Evolutionary conservation across 805 yeast genomes (phyloP).

Genomic region (Lipomyces mesembrius): DNA sequence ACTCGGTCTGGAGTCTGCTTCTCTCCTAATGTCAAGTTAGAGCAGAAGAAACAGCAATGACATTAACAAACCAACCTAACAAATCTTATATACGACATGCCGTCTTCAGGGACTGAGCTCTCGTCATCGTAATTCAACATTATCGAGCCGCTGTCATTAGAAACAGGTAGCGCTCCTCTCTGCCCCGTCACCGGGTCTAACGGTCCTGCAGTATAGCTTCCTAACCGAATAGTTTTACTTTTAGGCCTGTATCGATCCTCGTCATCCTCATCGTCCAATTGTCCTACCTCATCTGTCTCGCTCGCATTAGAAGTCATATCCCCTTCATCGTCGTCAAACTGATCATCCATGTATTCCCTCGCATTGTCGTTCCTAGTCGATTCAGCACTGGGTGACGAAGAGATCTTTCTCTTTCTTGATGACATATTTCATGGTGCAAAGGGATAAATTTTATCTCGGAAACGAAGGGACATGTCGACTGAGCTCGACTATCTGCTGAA

Average conservation of each 20-base stretch:
- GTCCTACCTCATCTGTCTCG: slow-evolving; percentile 16
- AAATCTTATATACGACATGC: slow-evolving; percentile 25
- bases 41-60: not conserved
- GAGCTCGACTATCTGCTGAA: not conserved
- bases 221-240: slow-evolving; percentile 24
- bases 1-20: slow-evolving; percentile 27
- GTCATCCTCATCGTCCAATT: slow-evolving; percentile 16
- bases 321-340: not conserved
- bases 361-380: slow-evolving; percentile 5
- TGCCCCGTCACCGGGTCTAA: slow-evolving; percentile 42
- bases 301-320: slow-evolving; percentile 1
- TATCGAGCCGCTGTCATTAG: not conserved
- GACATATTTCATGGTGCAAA: not conserved
- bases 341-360: slow-evolving; percentile 17
- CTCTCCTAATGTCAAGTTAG: slow-evolving; percentile 12
- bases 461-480: not conserved
- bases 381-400: not conserved
- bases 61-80: slow-evolving; percentile 19
- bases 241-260: slow-evolving; percentile 16
- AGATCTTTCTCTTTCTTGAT: not conserved
- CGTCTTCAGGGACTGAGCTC: slow-evolving; percentile 25
- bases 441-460: not conserved
- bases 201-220: slow-evolving; percentile 39
- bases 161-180: slow-evolving; percentile 43
- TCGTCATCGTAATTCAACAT: slow-evolving; percentile 27